Percentiles rank a stretch among this genome's conserved stretches.
Conservation (phyloP, 2,329 filamentous ascomycete species). For the Purpureocillium takamizusanense region DNA sequence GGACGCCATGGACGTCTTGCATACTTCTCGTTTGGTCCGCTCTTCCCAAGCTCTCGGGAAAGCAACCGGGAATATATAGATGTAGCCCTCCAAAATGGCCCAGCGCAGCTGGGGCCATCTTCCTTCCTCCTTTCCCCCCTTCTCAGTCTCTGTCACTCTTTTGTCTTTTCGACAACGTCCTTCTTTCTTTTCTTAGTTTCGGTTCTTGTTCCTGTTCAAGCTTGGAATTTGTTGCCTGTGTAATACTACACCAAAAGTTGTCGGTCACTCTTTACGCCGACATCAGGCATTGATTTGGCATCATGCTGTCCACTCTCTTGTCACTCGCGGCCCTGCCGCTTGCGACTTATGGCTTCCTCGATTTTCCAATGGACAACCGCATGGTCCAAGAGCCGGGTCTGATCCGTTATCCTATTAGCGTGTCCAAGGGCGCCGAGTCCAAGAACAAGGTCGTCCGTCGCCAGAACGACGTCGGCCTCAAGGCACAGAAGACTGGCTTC, state of each 20-base stretch:
- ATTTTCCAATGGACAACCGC: constrained; percentile 12
- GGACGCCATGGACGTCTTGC: too few relatives aligned
- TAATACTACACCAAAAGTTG: neutral
- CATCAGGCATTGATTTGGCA: neutral
- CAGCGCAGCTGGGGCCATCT: neutral
- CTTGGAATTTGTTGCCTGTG: neutral
- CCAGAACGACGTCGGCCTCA: constrained; percentile 16
- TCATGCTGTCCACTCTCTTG: constrained; percentile 21
- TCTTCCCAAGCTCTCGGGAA: too few relatives aligned
- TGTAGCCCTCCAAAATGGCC: too few relatives aligned
- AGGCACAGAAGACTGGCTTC: constrained; percentile 18
- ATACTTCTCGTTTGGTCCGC: neutral
- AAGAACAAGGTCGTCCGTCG: constrained; percentile 18
- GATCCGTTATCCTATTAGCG: constrained; percentile 19
- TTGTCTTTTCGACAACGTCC: neutral
- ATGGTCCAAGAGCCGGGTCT: constrained; percentile 15
- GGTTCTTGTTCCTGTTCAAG: constrained; percentile 1
- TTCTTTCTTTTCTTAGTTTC: constrained; percentile 1
- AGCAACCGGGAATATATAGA: too few relatives aligned
- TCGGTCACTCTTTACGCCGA: constrained; percentile 18
- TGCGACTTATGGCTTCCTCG: constrained; percentile 11
- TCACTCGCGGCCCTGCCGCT: constrained; percentile 18
- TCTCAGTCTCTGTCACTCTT: neutral
- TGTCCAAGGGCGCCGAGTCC: constrained; percentile 15
- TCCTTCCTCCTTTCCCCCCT: neutral